Conservation (phyloP, 139 green algal species). For the Limnomonas spitsbergensis region DNA sequence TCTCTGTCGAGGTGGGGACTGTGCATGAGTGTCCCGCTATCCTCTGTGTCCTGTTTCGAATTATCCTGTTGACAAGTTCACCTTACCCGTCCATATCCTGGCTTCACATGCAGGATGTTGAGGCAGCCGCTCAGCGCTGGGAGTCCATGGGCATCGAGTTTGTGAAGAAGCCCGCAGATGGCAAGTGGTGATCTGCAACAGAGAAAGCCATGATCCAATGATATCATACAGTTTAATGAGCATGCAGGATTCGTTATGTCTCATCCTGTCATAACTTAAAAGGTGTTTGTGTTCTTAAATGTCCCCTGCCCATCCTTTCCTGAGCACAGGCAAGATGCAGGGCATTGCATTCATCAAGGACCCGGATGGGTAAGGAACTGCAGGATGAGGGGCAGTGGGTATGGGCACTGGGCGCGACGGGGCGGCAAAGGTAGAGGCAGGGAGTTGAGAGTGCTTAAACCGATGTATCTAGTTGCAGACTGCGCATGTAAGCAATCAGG, state of each 20-base stretch:
- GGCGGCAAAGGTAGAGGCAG: no score
- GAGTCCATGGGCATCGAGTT: slow-evolving; percentile 79
- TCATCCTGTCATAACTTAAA: not conserved
- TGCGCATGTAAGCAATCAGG: no score
- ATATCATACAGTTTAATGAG: not conserved
- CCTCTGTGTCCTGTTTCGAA: no score
- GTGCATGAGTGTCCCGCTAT: no score
- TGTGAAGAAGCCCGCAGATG: slow-evolving; percentile 85
- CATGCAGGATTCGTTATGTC: not conserved
- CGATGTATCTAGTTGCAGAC: no score
- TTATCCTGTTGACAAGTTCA: no score
- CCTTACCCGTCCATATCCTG: no score
- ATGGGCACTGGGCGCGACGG: not conserved
- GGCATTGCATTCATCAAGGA: slow-evolving; percentile 80
- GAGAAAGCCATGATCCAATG: not conserved
- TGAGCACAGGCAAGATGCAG: slow-evolving; percentile 66
- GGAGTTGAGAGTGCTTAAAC: no score
- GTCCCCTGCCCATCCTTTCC: no score
- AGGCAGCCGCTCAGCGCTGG: slow-evolving; percentile 1
- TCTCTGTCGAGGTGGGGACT: slow-evolving; percentile 65
- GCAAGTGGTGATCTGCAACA: not conserved
- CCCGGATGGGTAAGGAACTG: slow-evolving; percentile 54
- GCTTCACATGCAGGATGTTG: slow-evolving; percentile 16
- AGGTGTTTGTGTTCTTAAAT: not conserved
- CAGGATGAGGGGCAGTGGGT: not conserved